Percentiles rank a stretch among this genome's conserved stretches.
phyloP scores from a whole-genome alignment of 78 protist species.

The Isochrysis galbana region DNA sequence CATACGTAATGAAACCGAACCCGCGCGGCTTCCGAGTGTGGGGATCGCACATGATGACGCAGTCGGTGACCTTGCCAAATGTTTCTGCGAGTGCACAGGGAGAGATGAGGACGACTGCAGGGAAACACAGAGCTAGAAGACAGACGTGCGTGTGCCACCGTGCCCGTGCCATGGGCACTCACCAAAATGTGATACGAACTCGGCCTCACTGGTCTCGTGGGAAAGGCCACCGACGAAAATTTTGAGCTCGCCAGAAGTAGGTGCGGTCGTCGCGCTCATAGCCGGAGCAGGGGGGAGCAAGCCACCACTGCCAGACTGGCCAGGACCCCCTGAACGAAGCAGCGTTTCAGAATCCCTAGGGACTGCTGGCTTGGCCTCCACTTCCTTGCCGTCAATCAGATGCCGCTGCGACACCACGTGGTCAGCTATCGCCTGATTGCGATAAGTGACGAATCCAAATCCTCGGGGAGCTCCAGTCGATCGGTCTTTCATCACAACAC shows the following conservation, averaged over 20 bases:
- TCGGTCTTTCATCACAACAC: slow-evolving; percentile 24
- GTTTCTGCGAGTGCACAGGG: not conserved
- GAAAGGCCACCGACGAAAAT: slow-evolving; percentile 23
- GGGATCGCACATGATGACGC: slow-evolving; percentile 23
- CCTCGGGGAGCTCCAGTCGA: not conserved
- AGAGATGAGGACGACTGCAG: not conserved
- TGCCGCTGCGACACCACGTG: not conserved
- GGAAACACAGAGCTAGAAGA: not conserved
- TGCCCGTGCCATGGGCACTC: too few species aligned
- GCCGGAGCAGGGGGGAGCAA: not conserved
- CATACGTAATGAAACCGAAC: slow-evolving; percentile 14
- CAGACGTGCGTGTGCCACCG: too few species aligned
- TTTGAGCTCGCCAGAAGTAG: not conserved
- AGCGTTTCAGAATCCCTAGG: not conserved
- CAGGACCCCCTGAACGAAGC: too few species aligned
- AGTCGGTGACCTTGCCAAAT: not conserved
- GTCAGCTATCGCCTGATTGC: not conserved
- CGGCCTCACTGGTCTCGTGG: not conserved
- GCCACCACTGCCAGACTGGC: too few species aligned
- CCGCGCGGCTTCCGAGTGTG: slow-evolving; percentile 17
- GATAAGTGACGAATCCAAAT: not conserved
- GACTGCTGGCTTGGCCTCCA: slow-evolving; percentile 14
- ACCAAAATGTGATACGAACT: not conserved
- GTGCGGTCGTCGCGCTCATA: not conserved
- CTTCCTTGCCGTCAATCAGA: slow-evolving; percentile 15